phyloP scores from a whole-genome alignment of 2,329 filamentous ascomycete species.

The Colletotrichum eremochloae region DNA sequence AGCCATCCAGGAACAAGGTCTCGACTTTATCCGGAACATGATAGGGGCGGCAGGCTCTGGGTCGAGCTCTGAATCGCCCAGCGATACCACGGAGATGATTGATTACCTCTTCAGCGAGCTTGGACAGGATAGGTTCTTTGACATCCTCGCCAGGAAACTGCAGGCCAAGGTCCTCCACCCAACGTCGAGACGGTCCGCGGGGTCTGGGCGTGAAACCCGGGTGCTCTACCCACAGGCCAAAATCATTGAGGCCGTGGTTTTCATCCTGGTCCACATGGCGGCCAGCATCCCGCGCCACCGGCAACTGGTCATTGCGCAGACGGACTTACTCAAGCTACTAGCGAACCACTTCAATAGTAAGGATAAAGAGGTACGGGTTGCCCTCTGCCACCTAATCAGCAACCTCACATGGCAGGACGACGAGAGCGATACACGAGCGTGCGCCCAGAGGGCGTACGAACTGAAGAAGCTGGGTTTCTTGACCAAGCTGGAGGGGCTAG shows the following conservation, averaged over 20 bases:
- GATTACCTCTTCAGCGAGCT: slow-evolving; percentile 84
- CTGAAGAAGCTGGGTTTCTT: slow-evolving; percentile 80
- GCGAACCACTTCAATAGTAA: slow-evolving; percentile 80
- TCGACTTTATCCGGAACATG: slow-evolving; percentile 91
- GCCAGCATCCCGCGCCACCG: slow-evolving; percentile 84
- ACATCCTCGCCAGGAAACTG: slow-evolving; percentile 84
- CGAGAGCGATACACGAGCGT: slow-evolving; percentile 73
- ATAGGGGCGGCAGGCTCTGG: slow-evolving; percentile 73
- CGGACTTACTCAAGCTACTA: slow-evolving; percentile 79
- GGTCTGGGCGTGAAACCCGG: slow-evolving; percentile 55
- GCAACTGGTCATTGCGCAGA: slow-evolving; percentile 82
- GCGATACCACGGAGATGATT: slow-evolving; percentile 79
- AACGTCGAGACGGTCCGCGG: slow-evolving; percentile 59
- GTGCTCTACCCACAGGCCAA: slow-evolving; percentile 72
- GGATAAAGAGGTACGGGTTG: slow-evolving; percentile 79
- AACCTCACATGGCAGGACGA: slow-evolving; percentile 91
- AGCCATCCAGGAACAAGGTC: slow-evolving; percentile 89
- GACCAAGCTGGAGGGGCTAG: slow-evolving; percentile 72
- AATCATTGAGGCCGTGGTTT: slow-evolving; percentile 83
- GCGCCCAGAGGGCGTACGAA: slow-evolving; percentile 75
- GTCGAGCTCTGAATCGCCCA: slow-evolving; percentile 62
- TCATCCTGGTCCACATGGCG: slow-evolving; percentile 88
- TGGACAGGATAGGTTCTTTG: slow-evolving; percentile 83
- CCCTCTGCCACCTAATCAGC: slow-evolving; percentile 85
- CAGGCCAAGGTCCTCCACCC: slow-evolving; percentile 70